Percentiles rank a stretch among this genome's conserved stretches.
phyloP scores from a whole-genome alignment of 192 early-diverging fungal species.

The Phlyctochytrium arcticum region DNA sequence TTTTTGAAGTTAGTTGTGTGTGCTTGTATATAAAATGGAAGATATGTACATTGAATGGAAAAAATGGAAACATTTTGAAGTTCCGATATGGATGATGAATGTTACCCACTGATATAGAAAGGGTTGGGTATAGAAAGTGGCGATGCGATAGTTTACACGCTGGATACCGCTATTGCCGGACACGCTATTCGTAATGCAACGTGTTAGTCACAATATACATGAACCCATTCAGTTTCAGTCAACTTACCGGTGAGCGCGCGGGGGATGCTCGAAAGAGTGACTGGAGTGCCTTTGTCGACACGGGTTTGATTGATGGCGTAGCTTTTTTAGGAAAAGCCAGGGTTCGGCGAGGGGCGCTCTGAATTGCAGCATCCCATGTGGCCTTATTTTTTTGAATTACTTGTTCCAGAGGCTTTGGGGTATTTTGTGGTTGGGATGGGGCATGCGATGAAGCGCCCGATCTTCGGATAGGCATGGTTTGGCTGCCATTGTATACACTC shows the following conservation, averaged over 20 bases:
- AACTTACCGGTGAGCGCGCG: background rate
- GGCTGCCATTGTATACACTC: no score
- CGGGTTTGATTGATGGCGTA: background rate
- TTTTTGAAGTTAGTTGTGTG: background rate
- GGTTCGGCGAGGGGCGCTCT: background rate
- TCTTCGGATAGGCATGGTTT: no score
- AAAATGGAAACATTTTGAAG: background rate
- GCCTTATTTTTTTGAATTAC: background rate
- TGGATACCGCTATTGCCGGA: background rate
- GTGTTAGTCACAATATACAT: background rate
- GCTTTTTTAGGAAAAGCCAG: no score
- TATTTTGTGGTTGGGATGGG: no score
- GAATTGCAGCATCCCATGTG: background rate
- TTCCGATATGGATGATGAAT: background rate
- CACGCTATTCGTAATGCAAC: background rate
- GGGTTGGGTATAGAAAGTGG: background rate
- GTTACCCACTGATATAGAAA: background rate
- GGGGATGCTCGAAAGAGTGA: background rate
- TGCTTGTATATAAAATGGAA: background rate
- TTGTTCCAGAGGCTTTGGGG: background rate
- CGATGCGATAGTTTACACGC: background rate
- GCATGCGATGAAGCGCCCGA: no score
- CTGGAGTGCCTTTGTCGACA: background rate
- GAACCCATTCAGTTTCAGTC: background rate
- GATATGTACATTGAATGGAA: background rate